phyloP scores from a whole-genome alignment of 2,329 filamentous ascomycete genomes.

The Penicillium vulpinum region DNA sequence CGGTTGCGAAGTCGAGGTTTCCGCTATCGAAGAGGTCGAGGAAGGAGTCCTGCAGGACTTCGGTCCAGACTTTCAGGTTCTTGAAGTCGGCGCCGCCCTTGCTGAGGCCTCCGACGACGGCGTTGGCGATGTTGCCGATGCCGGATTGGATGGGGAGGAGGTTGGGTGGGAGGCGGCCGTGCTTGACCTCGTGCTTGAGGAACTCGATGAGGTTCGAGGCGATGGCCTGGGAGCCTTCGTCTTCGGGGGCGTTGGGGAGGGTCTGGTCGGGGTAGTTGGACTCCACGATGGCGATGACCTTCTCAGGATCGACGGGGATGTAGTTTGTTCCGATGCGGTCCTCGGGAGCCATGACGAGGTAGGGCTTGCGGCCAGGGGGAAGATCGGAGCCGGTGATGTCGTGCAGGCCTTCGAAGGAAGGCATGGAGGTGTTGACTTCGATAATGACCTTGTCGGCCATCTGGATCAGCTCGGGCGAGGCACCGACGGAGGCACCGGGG shows the following conservation, averaged over 20 bases:
- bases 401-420: constrained; percentile 83
- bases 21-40: constrained; percentile 88
- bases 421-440: constrained; percentile 84
- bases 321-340: constrained; percentile 81
- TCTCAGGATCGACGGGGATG: constrained; percentile 80
- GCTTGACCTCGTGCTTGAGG: constrained; percentile 79
- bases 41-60: constrained; percentile 91
- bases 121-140: constrained; percentile 92
- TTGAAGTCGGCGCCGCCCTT: constrained; percentile 73
- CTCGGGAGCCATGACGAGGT: constrained; percentile 80
- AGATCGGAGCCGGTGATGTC: constrained; percentile 89
- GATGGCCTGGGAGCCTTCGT: constrained; percentile 70
- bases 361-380: constrained; percentile 78
- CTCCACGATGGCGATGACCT: constrained; percentile 81
- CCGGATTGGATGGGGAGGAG: constrained; percentile 82
- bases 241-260: constrained; percentile 71
- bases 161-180: constrained; percentile 73
- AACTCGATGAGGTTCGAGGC: constrained; percentile 79
- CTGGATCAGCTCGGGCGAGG: constrained; percentile 81
- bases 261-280: constrained; percentile 80
- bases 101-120: constrained; percentile 79
- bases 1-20: constrained; percentile 84
- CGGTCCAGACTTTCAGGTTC: constrained; percentile 89
- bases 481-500: constrained; percentile 80
- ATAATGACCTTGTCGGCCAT: constrained; percentile 93